Evolutionary conservation across 768 basidiomycete genomes (phyloP), one percentile per base, ranked within the genome.

Genomic region (Asterophora lycoperdoides): DNA sequence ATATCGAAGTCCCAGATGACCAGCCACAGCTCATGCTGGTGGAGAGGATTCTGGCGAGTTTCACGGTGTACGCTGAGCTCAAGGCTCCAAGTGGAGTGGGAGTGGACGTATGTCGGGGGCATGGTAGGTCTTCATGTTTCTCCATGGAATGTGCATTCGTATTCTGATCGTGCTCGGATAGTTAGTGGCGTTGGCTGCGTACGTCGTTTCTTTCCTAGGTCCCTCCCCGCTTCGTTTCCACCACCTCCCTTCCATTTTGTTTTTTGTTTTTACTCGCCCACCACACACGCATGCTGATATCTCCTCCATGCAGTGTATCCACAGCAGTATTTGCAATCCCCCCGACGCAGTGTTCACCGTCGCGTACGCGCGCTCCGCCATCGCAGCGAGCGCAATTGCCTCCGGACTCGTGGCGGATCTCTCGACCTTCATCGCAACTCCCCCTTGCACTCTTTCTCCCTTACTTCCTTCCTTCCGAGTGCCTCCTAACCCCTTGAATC

Each of bases 41-140:
- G 1, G 74, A 81, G 51, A 60, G 66, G 3, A 30, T 70, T 2
- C 59, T 86, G 0, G 71, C 78, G 15, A 61, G 67, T 1, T 77
- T 86, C 44, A 79, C 84, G 0, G 68, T 77, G 46, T 86, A 85
- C 52, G 63, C 67, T 3, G 80, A 83, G 49, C 64, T 87, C 30
- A 70, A 72, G 34, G 67, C 55, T 86, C 17, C 68, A 77, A 51
- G 66, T 67, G 23, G 86, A 88, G 55, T 88, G 86, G 86, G 77
- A 75, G 55, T 88, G 86, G 86, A 77, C 75, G 5, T 81, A 77
- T 38, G 68, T 79, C 13, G 84, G 81, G n/a, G 81, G 76, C 30
- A 67, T 81, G 59, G 79, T 85, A 51, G 55, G 79, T 69, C 5
- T 19, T 43, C 19, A n/a, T 11, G 3, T 6, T 3, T 23, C 23